Evolutionary conservation across 176 grass and related monocot genomes (phyloP).

Genomic region (Urochloa ruziziensis): DNA sequence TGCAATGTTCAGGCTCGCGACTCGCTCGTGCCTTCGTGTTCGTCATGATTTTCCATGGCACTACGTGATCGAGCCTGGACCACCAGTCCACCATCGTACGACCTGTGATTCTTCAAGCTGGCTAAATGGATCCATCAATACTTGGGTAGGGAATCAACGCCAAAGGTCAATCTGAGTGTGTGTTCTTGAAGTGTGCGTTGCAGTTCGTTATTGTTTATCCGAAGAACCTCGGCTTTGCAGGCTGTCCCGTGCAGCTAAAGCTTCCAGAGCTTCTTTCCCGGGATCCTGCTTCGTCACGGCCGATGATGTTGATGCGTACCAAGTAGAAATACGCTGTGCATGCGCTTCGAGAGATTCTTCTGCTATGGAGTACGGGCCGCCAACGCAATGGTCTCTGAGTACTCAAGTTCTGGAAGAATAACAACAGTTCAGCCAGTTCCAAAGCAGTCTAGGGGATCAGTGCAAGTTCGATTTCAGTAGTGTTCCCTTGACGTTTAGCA

Average conservation of each 20-base stretch:
- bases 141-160: neutral
- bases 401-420: neutral
- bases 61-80: neutral
- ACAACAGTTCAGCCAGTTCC: neutral
- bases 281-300: neutral
- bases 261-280: neutral
- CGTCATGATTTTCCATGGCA: neutral
- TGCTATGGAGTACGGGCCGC: neutral
- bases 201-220: neutral
- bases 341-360: neutral
- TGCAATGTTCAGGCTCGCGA: neutral
- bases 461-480: neutral
- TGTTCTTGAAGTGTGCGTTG: neutral
- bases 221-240: slow-evolving; percentile 10
- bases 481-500: neutral
- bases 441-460: neutral
- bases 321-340: neutral
- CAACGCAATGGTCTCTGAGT: neutral
- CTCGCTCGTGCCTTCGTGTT: neutral
- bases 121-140: neutral
- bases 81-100: neutral
- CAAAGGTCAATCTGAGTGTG: neutral
- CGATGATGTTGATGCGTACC: neutral
- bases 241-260: neutral
- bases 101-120: neutral